phyloP scores from a whole-genome alignment of 2,329 filamentous ascomycete genomes.

The Colletotrichum sojae region DNA sequence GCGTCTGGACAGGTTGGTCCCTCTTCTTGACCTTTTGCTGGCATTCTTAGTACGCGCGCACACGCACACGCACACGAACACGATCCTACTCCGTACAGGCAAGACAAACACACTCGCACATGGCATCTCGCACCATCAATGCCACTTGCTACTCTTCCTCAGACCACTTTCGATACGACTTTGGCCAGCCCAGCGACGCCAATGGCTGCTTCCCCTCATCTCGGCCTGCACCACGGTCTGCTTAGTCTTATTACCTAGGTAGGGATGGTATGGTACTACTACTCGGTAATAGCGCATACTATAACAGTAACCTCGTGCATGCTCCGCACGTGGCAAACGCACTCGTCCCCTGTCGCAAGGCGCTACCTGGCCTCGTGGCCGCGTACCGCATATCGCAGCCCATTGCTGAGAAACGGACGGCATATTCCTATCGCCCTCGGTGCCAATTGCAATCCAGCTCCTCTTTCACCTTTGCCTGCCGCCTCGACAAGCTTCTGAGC shows the following conservation, averaged over 20 bases:
- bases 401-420: slow-evolving; percentile 11
- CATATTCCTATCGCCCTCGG: not conserved
- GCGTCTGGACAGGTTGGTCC: not conserved
- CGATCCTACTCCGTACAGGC: not conserved
- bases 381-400: slow-evolving; percentile 10
- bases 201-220: slow-evolving; percentile 31
- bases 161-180: slow-evolving; percentile 30
- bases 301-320: slow-evolving; percentile 22
- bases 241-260: too few relatives aligned
- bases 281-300: not conserved
- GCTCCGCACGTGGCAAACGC: slow-evolving; percentile 36
- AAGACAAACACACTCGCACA: slow-evolving; percentile 4
- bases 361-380: slow-evolving; percentile 12
- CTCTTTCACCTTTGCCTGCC: slow-evolving; percentile 8
- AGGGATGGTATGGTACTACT: too few relatives aligned
- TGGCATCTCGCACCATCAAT: slow-evolving; percentile 28
- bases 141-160: slow-evolving; percentile 16
- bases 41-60: slow-evolving; percentile 8
- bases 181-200: slow-evolving; percentile 19
- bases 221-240: not conserved
- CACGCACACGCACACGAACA: too few relatives aligned
- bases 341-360: slow-evolving; percentile 17
- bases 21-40: not conserved
- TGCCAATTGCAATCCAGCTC: slow-evolving; percentile 6
- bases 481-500: not conserved